phyloP scores from a whole-genome alignment of 2,329 filamentous ascomycete genomes.

The Podosphaera aphanis region DNA sequence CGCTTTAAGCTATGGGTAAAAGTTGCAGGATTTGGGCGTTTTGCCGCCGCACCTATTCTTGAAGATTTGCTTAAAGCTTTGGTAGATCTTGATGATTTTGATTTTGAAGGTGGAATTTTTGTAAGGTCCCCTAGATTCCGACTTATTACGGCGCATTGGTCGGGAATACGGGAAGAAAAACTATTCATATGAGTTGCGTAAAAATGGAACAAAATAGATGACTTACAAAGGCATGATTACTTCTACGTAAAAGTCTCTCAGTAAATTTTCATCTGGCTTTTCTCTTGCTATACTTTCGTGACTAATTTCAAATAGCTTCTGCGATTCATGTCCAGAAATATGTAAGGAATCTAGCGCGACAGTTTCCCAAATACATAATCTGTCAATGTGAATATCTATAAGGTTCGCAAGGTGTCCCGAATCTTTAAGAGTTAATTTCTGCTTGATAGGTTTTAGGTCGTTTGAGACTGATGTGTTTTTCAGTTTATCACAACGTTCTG shows the following conservation, averaged over 20 bases:
- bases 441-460: slow-evolving; percentile 6
- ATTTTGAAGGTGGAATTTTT: slow-evolving; percentile 30
- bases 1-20: slow-evolving; percentile 32
- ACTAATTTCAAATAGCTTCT: slow-evolving; percentile 15
- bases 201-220: background rate
- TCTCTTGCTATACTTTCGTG: slow-evolving; percentile 4
- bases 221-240: slow-evolving; percentile 58
- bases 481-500: slow-evolving; percentile 1
- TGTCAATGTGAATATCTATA: slow-evolving; percentile 52
- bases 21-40: slow-evolving; percentile 22
- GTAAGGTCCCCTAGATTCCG: slow-evolving; percentile 54
- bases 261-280: slow-evolving; percentile 26
- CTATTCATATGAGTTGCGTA: slow-evolving; percentile 21
- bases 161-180: slow-evolving; percentile 53
- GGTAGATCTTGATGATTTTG: slow-evolving; percentile 23
- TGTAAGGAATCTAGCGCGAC: slow-evolving; percentile 36
- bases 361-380: slow-evolving; percentile 66
- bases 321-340: slow-evolving; percentile 16
- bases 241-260: slow-evolving; percentile 58
- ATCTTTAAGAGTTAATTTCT: slow-evolving; percentile 13
- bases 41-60: slow-evolving; percentile 28
- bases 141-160: slow-evolving; percentile 45
- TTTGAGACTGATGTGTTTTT: background rate
- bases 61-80: slow-evolving; percentile 20
- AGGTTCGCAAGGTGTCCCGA: slow-evolving; percentile 37